Evolutionary conservation across 768 basidiomycete species (phyloP), one percentile per base, ranked within the genome.

Genomic region (Pulveroboletus sp.): DNA sequence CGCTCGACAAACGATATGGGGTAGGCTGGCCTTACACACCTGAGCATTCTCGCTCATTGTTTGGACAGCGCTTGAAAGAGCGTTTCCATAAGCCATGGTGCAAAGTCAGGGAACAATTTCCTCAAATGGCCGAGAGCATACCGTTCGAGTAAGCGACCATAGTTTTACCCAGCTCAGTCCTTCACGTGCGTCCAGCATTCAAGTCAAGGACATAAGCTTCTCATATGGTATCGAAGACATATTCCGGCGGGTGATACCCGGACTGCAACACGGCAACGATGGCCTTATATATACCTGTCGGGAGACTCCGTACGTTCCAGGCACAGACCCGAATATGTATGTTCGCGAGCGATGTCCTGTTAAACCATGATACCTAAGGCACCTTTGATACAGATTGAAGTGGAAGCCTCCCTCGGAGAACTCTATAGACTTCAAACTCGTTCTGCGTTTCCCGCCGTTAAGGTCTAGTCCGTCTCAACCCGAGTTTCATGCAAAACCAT

Each of bases 341-440:
- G 88, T 57, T 87, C 94, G 89, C 91, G 51, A 59, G 83, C 70
- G n/a, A 39, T 36, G 30, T 17, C 46, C 17, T 32, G 21, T 51
- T 42, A 4, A 21, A 14, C 5, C 9, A 26, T 44, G 32, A 40
- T 38, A 17, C 15, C 28, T 35, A 58, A 45, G 48, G 32, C 31
- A 52, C 54, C 10, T 30, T 21, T 56, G 41, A 15, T 31, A 46
- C 36, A 98, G 95, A 55, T 69, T 99, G 62, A 99, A 99, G 69
- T 99, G 96, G 96, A 99, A 99, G 68, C 93, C 94, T 1, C 93
- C 96, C 0, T 89, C 87, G 2, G 95, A 98, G 64, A 99, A 99
- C 66, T 94, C 93, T 2, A 86, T 98, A 60, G 96, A 99, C 68
- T 98, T 99, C 76, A 92, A 93, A 67, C 85, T 98, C 27, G 80